A percentile compares a stretch with the other conserved stretches of the same genome.
Conservation (phyloP, 2,329 filamentous ascomycete genomes). For the Diaporthe nobilis region DNA sequence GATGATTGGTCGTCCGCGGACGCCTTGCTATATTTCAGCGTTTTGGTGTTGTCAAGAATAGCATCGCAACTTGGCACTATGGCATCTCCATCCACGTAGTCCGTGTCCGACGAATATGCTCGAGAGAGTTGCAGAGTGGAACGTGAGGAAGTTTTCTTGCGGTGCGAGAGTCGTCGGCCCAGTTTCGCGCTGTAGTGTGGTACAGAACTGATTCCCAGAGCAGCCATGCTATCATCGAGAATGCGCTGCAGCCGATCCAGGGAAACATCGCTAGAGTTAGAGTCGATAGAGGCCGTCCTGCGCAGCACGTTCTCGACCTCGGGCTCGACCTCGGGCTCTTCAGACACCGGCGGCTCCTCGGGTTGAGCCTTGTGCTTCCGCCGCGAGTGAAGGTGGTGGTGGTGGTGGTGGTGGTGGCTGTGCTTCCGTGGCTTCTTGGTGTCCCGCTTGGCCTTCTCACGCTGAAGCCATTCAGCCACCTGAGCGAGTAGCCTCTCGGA, state of each 20-base stretch:
- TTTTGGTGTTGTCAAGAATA: conserved; percentile 90
- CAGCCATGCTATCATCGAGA: conserved; percentile 75
- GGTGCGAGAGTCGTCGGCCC: conserved; percentile 58
- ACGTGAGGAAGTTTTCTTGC: conserved; percentile 57
- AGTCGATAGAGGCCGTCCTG: conserved; percentile 70
- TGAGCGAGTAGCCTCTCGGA: conserved; percentile 77
- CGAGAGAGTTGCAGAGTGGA: conserved; percentile 58
- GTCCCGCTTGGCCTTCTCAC: conserved; percentile 79
- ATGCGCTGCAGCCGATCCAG: conserved; percentile 88
- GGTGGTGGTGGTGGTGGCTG: conserved; percentile 45
- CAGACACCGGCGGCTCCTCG: conserved; percentile 45
- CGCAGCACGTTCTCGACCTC: conserved; percentile 43
- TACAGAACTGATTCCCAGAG: conserved; percentile 63
- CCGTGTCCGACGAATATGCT: conserved; percentile 83
- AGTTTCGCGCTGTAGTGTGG: conserved; percentile 60
- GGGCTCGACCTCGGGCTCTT: conserved; percentile 18
- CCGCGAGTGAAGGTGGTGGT: conserved; percentile 47
- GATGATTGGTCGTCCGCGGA: conserved; percentile 58
- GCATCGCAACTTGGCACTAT: conserved; percentile 90
- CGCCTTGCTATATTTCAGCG: conserved; percentile 76
- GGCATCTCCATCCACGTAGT: conserved; percentile 84
- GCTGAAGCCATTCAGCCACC: conserved; percentile 86
- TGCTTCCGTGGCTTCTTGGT: conserved; percentile 65
- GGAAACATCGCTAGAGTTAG: conserved; percentile 79
- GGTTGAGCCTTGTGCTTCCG: conserved; percentile 58